A percentile compares a stretch with the other conserved stretches of the same genome.
Conservation (phyloP, 257 asterid genomes). For the Scutellaria baicalensis region DNA sequence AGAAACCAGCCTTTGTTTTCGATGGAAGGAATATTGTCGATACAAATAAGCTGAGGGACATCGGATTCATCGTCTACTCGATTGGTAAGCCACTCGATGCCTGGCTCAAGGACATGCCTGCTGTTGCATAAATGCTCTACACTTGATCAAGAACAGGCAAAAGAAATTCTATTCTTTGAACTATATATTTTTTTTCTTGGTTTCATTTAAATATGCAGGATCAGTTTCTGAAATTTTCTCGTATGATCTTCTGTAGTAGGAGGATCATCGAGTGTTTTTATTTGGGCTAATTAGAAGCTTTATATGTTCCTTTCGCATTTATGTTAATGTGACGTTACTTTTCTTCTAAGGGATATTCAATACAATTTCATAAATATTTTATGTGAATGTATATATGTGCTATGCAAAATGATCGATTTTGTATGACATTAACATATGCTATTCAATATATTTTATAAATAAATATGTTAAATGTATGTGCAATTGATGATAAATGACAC, state of each 20-base stretch:
- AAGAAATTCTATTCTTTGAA: slow-evolving; percentile 32
- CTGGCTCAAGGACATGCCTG: slow-evolving; percentile 83
- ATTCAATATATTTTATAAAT: no score
- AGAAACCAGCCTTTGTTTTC: slow-evolving; percentile 62
- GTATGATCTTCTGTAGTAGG: slow-evolving; percentile 31
- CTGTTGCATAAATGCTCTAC: slow-evolving; percentile 35
- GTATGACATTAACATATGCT: no score
- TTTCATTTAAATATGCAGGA: slow-evolving; percentile 7
- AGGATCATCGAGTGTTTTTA: slow-evolving; percentile 15
- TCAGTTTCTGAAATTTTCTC: slow-evolving; percentile 26
- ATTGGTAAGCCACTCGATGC: slow-evolving; percentile 70
- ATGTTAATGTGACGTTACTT: slow-evolving; percentile 26
- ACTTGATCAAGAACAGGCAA: slow-evolving; percentile 12
- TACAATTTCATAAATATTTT: no score
- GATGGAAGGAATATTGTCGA: slow-evolving; percentile 57
- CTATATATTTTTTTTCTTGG: slow-evolving; percentile 14
- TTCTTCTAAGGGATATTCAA: neutral
- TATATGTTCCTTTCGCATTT: slow-evolving; percentile 19
- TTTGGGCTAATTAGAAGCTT: slow-evolving; percentile 17
- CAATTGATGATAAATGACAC: no score
- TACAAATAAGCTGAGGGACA: slow-evolving; percentile 51
- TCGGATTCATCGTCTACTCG: slow-evolving; percentile 63
- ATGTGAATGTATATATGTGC: no score
- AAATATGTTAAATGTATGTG: no score
- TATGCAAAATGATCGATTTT: no score